phyloP scores from a whole-genome alignment of 1,284 basidiomycete genomes.

The Ceratobasidium sp. region DNA sequence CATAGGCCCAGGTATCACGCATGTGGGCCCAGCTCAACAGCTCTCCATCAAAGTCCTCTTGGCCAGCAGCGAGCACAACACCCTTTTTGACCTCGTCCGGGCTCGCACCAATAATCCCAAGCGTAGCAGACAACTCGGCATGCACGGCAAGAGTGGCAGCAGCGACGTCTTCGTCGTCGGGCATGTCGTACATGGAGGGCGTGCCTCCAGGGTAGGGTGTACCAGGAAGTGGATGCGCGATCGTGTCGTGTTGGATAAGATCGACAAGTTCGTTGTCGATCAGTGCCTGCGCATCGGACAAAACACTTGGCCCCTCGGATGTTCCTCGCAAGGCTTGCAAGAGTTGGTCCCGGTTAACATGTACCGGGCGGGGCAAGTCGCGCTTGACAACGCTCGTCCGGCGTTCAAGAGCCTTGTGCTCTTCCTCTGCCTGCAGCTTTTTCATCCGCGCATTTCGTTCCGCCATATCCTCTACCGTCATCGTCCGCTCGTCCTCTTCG shows the following conservation, averaged over 20 bases:
- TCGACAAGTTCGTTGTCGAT: slow-evolving; percentile 85
- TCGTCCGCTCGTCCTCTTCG: slow-evolving; percentile 58
- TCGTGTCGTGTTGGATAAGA: slow-evolving; percentile 89
- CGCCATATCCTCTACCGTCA: slow-evolving; percentile 88
- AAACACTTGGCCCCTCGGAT: slow-evolving; percentile 61
- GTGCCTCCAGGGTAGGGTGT: slow-evolving; percentile 84
- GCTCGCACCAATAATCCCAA: slow-evolving; percentile 89
- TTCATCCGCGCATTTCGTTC: slow-evolving; percentile 88
- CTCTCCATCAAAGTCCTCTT: slow-evolving; percentile 70
- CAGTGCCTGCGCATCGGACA: slow-evolving; percentile 70
- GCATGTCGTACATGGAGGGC: slow-evolving; percentile 78
- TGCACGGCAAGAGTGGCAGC: slow-evolving; percentile 82
- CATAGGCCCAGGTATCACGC: slow-evolving; percentile 73
- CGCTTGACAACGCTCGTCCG: slow-evolving; percentile 86
- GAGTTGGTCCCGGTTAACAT: slow-evolving; percentile 79
- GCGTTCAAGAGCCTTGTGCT: slow-evolving; percentile 81
- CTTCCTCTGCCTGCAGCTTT: slow-evolving; percentile 80
- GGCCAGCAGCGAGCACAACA: slow-evolving; percentile 71
- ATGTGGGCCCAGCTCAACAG: slow-evolving; percentile 74
- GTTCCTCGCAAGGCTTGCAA: slow-evolving; percentile 66
- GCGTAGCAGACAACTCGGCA: slow-evolving; percentile 79
- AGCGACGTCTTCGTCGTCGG: slow-evolving; percentile 83
- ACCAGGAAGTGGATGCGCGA: slow-evolving; percentile 90
- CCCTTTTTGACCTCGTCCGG: slow-evolving; percentile 83
- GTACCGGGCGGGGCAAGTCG: slow-evolving; percentile 87